These are phyloP conservation scores for Paramecium octaurelia DNA, from an alignment of 73 alveolate species.

Conservation along the genomic window DNA sequence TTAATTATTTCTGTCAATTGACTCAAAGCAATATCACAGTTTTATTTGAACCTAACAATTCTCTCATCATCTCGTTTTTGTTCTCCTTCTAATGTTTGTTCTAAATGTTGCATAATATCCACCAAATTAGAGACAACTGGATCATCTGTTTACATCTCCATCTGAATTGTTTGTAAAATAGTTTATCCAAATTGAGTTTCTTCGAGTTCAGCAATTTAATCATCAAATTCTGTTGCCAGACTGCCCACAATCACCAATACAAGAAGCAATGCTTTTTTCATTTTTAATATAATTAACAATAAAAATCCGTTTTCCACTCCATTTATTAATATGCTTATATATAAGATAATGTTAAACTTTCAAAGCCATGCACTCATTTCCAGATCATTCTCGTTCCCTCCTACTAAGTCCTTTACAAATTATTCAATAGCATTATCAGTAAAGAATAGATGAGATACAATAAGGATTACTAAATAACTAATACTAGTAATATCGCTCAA, in stretches of 20 bases:
- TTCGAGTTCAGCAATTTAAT: neutral
- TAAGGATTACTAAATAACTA: neutral
- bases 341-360: neutral
- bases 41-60: neutral
- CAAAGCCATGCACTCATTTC: neutral
- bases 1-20: constrained; percentile 30
- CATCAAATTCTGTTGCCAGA: constrained; percentile 14
- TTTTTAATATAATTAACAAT: neutral
- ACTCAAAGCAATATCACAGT: constrained; percentile 37
- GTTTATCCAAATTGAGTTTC: constrained; percentile 41
- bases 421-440: neutral
- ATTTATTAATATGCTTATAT: neutral
- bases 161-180: constrained; percentile 25
- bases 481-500: neutral
- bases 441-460: neutral
- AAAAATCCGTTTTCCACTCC: neutral
- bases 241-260: neutral
- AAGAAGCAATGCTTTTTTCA: neutral
- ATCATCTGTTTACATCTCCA: constrained; percentile 49
- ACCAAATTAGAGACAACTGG: constrained; percentile 39
- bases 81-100: constrained; percentile 14
- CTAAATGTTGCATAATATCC: neutral
- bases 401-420: neutral
- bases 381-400: no score
- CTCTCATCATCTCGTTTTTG: constrained; percentile 50